Percentiles rank a stretch among this genome's conserved stretches.
These are phyloP conservation scores for Telopea speciosissima DNA, from an alignment of 177 flowering plant species.

Conservation along the genomic window DNA sequence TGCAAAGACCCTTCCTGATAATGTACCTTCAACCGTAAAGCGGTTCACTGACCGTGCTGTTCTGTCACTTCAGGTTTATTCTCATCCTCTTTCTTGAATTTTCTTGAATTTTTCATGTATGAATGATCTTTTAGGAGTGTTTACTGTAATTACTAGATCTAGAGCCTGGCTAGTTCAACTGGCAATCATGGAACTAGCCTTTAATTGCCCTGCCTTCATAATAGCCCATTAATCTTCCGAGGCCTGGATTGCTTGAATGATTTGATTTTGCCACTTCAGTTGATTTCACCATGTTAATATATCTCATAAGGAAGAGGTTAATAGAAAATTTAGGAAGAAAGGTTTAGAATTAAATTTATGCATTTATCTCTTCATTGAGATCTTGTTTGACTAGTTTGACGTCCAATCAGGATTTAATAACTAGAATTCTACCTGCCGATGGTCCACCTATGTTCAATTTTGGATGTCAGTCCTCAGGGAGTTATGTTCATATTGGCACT, in stretches of 20 bases:
- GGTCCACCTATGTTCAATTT: too few relatives aligned
- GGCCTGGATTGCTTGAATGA: not conserved
- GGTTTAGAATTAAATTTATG: too few relatives aligned
- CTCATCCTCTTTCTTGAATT: not conserved
- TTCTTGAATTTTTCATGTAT: not conserved
- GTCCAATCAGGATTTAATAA: too few relatives aligned
- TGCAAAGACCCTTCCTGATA: slow-evolving; percentile 64
- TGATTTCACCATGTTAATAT: not conserved
- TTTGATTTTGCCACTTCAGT: not conserved
- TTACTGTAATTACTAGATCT: not conserved
- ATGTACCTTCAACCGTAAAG: slow-evolving; percentile 60
- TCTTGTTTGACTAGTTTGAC: too few relatives aligned
- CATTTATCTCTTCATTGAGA: too few relatives aligned
- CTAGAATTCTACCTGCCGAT: too few relatives aligned
- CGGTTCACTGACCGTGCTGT: slow-evolving; percentile 65
- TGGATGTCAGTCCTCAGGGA: too few relatives aligned
- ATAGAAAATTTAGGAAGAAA: too few relatives aligned
- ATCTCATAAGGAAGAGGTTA: too few relatives aligned
- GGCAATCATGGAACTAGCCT: not conserved
- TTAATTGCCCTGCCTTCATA: not conserved
- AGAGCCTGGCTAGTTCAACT: not conserved
- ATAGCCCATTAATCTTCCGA: not conserved
- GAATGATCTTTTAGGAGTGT: not conserved
- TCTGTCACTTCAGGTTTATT: slow-evolving; percentile 77
- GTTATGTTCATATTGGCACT: too few relatives aligned